Evolutionary conservation across 495 filamentous ascomycete species (phyloP).

Genomic region (Tuber indicum): DNA sequence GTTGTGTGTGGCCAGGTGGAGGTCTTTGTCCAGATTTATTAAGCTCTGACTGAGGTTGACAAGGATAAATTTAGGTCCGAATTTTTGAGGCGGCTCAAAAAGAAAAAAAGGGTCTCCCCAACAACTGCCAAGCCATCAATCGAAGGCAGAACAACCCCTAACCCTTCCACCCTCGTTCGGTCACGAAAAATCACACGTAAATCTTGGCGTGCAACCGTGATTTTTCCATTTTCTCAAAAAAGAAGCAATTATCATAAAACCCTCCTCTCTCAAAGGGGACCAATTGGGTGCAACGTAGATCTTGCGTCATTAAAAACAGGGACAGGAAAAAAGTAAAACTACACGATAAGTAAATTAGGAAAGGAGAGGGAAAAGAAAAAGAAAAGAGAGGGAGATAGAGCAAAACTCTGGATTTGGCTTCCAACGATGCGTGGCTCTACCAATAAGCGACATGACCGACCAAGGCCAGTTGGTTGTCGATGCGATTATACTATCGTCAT

Average conservation of each 20-base stretch:
- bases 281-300: not conserved
- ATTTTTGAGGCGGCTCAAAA: not conserved
- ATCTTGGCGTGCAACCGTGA: not conserved
- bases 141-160: not conserved
- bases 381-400: not conserved
- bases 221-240: not conserved
- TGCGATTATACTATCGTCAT: not conserved
- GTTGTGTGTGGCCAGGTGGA: not conserved
- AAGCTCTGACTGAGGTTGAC: not conserved
- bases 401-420: not conserved
- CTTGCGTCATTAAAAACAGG: conserved; percentile 6
- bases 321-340: not conserved
- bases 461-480: not conserved
- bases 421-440: not conserved
- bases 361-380: not conserved
- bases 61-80: not conserved
- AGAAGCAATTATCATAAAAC: conserved; percentile 1
- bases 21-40: not conserved
- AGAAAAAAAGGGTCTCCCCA: not conserved
- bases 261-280: not conserved
- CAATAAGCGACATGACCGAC: not conserved
- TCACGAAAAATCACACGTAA: not conserved
- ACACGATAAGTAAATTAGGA: not conserved
- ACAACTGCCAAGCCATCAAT: not conserved
- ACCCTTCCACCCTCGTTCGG: not conserved